Evolutionary conservation across 345 rosid species (phyloP).

Genomic region (Gossypium herbaceum): DNA sequence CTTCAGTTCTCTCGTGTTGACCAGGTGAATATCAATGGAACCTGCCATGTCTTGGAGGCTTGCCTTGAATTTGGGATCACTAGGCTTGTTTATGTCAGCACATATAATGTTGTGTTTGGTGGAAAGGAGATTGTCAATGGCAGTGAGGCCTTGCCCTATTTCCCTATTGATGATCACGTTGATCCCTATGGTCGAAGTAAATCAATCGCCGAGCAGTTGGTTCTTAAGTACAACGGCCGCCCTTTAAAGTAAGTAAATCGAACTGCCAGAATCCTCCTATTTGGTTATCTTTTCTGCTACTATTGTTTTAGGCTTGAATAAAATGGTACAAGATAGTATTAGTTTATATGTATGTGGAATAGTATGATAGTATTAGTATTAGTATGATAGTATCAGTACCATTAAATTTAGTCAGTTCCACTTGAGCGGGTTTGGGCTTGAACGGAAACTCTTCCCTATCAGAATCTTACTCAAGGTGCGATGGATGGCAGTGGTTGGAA

Average conservation of each 20-base stretch:
- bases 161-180: constrained; percentile 69
- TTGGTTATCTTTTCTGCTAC: not conserved
- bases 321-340: not conserved
- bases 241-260: constrained; percentile 59
- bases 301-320: not conserved
- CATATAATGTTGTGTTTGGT: constrained; percentile 89
- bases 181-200: constrained; percentile 79
- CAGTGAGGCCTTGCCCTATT: constrained; percentile 69
- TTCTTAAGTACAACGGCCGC: constrained; percentile 66
- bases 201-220: constrained; percentile 78
- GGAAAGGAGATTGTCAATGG: constrained; percentile 82
- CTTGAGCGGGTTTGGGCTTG: too few relatives aligned
- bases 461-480: too few relatives aligned
- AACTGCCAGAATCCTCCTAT: not conserved
- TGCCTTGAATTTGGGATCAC: constrained; percentile 55
- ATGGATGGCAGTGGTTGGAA: too few relatives aligned
- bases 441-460: too few relatives aligned
- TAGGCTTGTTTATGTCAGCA: constrained; percentile 80
- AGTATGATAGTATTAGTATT: too few relatives aligned
- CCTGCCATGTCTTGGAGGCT: constrained; percentile 69
- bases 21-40: constrained; percentile 77
- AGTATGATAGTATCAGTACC: too few relatives aligned
- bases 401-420: too few relatives aligned
- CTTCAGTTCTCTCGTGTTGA: constrained; percentile 77
- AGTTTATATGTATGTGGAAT: not conserved